Evolutionary conservation across 169 alveolate species (phyloP).

Genomic region (Eimeria falciformis): DNA sequence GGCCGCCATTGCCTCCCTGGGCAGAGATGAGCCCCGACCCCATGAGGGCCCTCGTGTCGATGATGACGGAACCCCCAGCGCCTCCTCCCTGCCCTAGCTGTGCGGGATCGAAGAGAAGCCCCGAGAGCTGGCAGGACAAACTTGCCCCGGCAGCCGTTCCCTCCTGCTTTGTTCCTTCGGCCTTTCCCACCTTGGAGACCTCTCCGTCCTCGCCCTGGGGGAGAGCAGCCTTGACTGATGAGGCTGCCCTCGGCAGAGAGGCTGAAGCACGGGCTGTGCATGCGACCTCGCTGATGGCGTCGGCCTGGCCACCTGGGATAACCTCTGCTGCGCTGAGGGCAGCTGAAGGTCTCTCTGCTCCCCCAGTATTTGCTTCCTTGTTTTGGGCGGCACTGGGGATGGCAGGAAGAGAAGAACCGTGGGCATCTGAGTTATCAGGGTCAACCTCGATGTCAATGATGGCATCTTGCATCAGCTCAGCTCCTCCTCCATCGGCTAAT

Average conservation of each 20-base stretch:
- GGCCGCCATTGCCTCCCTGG: slow-evolving; percentile 71
- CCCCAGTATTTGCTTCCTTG: background rate
- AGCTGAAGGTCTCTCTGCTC: background rate
- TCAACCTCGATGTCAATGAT: slow-evolving; percentile 57
- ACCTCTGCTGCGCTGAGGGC: background rate
- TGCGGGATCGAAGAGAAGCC: slow-evolving; percentile 19
- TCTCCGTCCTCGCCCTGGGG: too few relatives aligned
- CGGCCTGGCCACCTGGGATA: background rate
- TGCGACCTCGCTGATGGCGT: background rate
- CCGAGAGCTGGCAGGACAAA: slow-evolving; percentile 48
- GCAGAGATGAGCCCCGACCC: slow-evolving; percentile 69
- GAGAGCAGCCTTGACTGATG: background rate
- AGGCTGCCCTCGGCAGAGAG: background rate
- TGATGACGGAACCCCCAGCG: slow-evolving; percentile 73
- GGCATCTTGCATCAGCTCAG: slow-evolving; percentile 72
- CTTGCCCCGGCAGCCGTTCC: slow-evolving; percentile 16
- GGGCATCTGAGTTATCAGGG: slow-evolving; percentile 10
- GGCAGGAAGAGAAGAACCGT: slow-evolving; percentile 6
- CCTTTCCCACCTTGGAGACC: background rate
- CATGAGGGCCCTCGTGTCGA: slow-evolving; percentile 24
- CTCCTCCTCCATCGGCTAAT: slow-evolving; percentile 69
- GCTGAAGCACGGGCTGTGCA: background rate
- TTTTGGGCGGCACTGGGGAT: background rate
- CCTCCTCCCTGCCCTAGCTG: slow-evolving; percentile 74
- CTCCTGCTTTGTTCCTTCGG: background rate